Base-by-base conservation (phyloP, 768 basidiomycete species). In the Paxillus involutus region DNA sequence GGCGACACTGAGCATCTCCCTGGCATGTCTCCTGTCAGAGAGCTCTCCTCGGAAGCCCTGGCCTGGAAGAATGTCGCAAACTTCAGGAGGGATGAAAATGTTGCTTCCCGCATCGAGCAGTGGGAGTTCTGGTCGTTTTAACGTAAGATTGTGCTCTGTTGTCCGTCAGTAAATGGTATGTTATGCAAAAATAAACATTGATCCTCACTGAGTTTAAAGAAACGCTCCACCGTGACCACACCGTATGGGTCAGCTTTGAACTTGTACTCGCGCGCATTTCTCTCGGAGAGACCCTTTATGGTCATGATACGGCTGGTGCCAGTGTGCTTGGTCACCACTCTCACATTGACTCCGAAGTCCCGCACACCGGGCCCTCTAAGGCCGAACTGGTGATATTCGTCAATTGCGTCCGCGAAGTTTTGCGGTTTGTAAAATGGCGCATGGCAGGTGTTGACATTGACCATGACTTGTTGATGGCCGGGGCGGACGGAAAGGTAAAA, bases 301-400 rank as follows among this genome's bases (percentile, higher is more conserved):
- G 83, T 82, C 68, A 88, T 89, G 66, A 72, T 81, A 62, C 87
- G 85, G 11, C 81, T 80, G 6, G 89, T 4, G 6, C 6, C 4
- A 26, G 26, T 71, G 66, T 89, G 86, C 1, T 66, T 75, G 4
- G 86, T 81, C 63, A 73, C 75, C 30, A 90, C 72, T 24, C 88
- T 73, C 3, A 90, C 75, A 10, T 84, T 81, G 52, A 75, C 80
- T 13, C 79, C 82, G 59, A 87, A 89, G 55, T 59, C 12, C 51
- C 36, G 39, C 42, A 24, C 12, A 30, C 44, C 32, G 32, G 32
- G 32, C 32, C 32, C 44, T n/a, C 44, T 30, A 45, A 0, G 8
- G 6, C 3, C 16, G 36, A 53, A 26, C 10, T 11, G 1, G 7
- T 11, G 21, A 17, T 48, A 36, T 21, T 80, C 14, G 29, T 45